Evolutionary conservation across 768 basidiomycete genomes (phyloP), one percentile per base, ranked within the genome.

Genomic region (Mycena crocata): DNA sequence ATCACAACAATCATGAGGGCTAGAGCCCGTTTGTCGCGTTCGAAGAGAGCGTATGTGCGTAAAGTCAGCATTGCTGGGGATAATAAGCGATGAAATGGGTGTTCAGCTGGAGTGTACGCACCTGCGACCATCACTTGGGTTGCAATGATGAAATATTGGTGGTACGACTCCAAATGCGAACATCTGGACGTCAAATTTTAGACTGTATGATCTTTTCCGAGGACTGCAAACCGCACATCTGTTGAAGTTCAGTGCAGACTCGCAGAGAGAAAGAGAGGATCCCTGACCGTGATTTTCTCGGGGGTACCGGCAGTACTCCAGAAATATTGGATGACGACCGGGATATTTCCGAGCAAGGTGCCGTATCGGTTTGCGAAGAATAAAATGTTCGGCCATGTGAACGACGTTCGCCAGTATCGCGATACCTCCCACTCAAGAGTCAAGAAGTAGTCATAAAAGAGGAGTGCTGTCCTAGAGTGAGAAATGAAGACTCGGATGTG

Each of bases 31-130:
- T 48, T 66, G 30, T 59, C 61, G 8, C 68, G 67, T n/a, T 62
- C 65, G 39, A 69, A 72, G 13, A 72, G 48, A 5, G 71, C 71
- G 40, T 67, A 64, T 2, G 71, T 72, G 3, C 68, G 65, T 7
- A 72, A 15, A n/a, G 69, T 64, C 8, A 69, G 62, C 63, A 71
- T 68, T 2, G 45, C 67, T 71, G 28, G 3, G 19, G 19, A 40
- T 26, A 2, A 4, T 57, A 10, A 52, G 31, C 21, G n/a, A 19
- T 24, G n/a, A 19, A 21, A 7, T 50, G 1, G 19, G 4, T 24
- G 30, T 21, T 13, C n/a, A 32, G 23, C 21, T 28, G 24, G 19
- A 42, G 13, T 19, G 26, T 26, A 23, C 57, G 31, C 8, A 64
- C 68, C 30, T 24, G 42, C 64, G 37, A 65, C 23, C 15, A 65